A percentile compares a stretch with the other conserved stretches of the same genome.
Evolutionary conservation across 2,329 filamentous ascomycete genomes (phyloP).

Genomic region (Trichoderma semiorbis): DNA sequence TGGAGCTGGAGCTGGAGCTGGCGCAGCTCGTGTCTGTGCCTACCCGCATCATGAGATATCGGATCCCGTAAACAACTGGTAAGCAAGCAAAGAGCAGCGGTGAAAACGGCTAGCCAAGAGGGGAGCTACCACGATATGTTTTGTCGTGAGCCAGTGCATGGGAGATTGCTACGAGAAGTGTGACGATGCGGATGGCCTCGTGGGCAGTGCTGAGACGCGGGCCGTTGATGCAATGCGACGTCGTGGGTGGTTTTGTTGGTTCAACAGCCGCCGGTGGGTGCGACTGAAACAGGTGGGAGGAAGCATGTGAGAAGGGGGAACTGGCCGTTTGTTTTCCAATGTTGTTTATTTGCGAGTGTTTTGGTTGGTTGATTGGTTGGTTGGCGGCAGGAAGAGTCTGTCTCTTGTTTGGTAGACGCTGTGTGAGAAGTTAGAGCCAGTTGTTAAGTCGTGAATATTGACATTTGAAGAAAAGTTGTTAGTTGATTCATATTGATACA

Average conservation of each 20-base stretch:
- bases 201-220: conserved; percentile 1
- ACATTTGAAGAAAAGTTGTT: background rate
- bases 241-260: background rate
- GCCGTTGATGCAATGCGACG: background rate
- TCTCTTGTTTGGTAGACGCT: background rate
- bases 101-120: background rate
- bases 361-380: background rate
- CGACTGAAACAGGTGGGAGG: conserved; percentile 9
- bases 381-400: too few species aligned
- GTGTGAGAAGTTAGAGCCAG: background rate
- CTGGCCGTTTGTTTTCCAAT: background rate
- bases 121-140: background rate
- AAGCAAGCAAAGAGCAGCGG: background rate
- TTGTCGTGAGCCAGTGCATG: background rate
- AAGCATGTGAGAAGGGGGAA: conserved; percentile 3
- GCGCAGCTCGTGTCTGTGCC: background rate
- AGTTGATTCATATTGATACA: background rate
- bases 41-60: conserved; percentile 5
- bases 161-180: background rate
- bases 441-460: background rate
- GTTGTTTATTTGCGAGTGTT: background rate
- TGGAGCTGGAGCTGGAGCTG: background rate
- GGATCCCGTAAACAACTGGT: background rate
- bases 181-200: background rate
- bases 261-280: conserved; percentile 10